Evolutionary conservation across 139 green algal species (phyloP).

Genomic region (Asterochloris sp.): DNA sequence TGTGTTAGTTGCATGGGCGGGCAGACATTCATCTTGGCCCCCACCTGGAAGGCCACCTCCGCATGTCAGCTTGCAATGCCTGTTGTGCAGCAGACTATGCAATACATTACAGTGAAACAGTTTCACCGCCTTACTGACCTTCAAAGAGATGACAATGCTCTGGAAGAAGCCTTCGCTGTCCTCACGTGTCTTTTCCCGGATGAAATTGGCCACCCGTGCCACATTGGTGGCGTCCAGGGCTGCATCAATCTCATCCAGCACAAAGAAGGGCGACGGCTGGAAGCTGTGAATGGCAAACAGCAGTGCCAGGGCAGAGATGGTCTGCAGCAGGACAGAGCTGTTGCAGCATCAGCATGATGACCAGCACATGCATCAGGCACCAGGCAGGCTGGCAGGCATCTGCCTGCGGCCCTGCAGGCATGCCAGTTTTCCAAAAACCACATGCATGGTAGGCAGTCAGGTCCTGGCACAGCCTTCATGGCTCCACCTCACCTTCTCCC

Average conservation of each 20-base stretch:
- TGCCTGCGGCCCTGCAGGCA: not conserved
- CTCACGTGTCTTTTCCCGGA: constrained; percentile 64
- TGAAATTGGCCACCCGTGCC: constrained; percentile 87
- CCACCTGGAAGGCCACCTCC: too few relatives aligned
- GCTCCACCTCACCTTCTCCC: constrained; percentile 39
- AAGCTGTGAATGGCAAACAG: constrained; percentile 96
- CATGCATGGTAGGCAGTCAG: too few relatives aligned
- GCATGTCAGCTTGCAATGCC: too few relatives aligned
- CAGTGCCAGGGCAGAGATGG: constrained; percentile 92
- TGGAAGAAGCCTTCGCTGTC: constrained; percentile 32
- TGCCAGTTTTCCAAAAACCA: not conserved
- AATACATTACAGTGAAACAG: not conserved
- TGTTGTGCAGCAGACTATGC: not conserved
- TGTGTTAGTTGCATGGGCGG: too few relatives aligned
- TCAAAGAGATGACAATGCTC: constrained; percentile 92
- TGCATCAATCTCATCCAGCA: constrained; percentile 95
- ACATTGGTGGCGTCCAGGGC: constrained; percentile 96
- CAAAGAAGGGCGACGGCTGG: constrained; percentile 94
- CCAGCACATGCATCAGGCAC: not conserved
- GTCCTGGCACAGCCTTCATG: too few relatives aligned
- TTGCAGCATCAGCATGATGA: not conserved
- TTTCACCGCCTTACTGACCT: constrained; percentile 29
- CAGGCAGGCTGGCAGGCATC: not conserved
- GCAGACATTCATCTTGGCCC: not conserved
- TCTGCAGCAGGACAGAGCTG: constrained; percentile 48